phyloP scores from a whole-genome alignment of 1,139 yeast genomes.

The Komagataea norvegica region DNA sequence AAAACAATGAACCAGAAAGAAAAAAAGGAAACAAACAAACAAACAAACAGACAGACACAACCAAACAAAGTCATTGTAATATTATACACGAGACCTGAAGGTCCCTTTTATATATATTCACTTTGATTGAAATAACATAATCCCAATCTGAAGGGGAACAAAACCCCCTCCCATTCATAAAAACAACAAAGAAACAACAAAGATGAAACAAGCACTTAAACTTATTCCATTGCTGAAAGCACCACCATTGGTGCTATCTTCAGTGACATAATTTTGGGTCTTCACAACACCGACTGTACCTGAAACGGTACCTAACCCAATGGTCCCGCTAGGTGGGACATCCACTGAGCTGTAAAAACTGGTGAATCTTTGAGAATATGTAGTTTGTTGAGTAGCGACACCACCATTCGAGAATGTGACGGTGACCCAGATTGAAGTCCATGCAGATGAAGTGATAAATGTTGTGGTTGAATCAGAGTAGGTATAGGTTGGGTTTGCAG shows the following conservation, averaged over 20 bases:
- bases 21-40: not conserved
- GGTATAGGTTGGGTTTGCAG: conserved; percentile 25
- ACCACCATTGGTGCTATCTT: conserved; percentile 11
- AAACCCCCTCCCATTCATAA: conserved; percentile 11
- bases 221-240: conserved; percentile 9
- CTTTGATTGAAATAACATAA: no score
- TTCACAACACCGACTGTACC: conserved; percentile 62
- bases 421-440: conserved; percentile 46
- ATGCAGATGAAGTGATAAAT: conserved; percentile 26
- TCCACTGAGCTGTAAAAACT: conserved; percentile 37
- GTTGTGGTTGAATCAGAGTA: conserved; percentile 27
- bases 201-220: conserved; percentile 19
- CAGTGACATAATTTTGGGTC: conserved; percentile 33
- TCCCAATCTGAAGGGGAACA: no score
- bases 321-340: conserved; percentile 43
- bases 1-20: not conserved
- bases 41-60: no score
- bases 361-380: conserved; percentile 49
- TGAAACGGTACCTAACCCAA: conserved; percentile 55
- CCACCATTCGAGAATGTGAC: conserved; percentile 44
- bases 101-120: no score
- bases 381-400: conserved; percentile 39
- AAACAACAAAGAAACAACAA: conserved; percentile 18
- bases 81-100: no score
- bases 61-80: no score